Evolutionary conservation across 495 filamentous ascomycete species (phyloP), one percentile per base, ranked within the genome.

Genomic region (Lindgomyces ingoldianus): DNA sequence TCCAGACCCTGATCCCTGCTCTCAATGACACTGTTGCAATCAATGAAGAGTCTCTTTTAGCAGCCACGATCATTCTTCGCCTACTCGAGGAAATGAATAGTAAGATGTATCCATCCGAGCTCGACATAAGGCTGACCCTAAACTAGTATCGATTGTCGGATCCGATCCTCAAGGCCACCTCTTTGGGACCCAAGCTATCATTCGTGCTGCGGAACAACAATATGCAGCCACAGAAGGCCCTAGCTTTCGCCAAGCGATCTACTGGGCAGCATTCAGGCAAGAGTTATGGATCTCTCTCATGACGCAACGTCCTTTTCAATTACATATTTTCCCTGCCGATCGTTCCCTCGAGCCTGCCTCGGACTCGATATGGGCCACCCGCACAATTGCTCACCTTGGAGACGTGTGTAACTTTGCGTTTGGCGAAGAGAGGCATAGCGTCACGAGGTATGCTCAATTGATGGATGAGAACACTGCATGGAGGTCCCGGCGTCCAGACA

Each of bases 71-170:
- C 6, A 66, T 70, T 16, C 39, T 70, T n/a, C 62, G 67, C 9
- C 62, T 70, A 33, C 25, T 70, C 25, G 67, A 70, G 47, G 67
- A 70, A 54, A 59, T 70, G 62, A 64, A 70, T 26, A 64, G 64
- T 67, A 52, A 57, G 64, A 9, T 24, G 8, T 16, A 18, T 24
- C 4, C 27, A n/a, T 3, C 1, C 16, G 9, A 29, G 29, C 14
- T 22, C 12, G 18, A 2, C 16, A 6, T 9, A 6, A 3, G 29
- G 4, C 25, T 47, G 1, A 33, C 8, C 12, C n/a, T 57, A 21
- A 8, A 18, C 29, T 14, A 62, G 64, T 69, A 11, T 59, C 67
- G 3, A 65, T 70, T 6, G 53, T 62, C 24, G 67, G 62, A 26
- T 53, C 62, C 1, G 67, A 70, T 26, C 54, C 51, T 18, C 67